Percentiles rank a stretch among this genome's conserved stretches.
phyloP scores from a whole-genome alignment of 1,139 yeast species.

The Yamadazyma mexicana region DNA sequence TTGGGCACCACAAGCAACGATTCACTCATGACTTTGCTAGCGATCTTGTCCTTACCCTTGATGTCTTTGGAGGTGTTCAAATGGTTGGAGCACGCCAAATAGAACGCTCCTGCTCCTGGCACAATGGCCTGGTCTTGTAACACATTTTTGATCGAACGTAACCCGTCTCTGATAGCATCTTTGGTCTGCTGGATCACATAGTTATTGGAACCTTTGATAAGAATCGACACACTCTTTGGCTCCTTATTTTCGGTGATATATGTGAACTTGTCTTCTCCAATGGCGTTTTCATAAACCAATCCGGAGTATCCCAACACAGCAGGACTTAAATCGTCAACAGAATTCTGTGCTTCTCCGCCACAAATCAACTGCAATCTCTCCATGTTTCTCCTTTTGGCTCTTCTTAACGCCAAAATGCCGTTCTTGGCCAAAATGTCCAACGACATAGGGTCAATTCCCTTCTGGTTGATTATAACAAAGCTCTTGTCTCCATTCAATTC shows the following conservation, averaged over 20 bases:
- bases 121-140: constrained; percentile 80
- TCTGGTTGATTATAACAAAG: constrained; percentile 95
- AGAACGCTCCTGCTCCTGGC: constrained; percentile 98
- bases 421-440: constrained; percentile 91
- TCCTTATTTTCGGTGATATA: constrained; percentile 90
- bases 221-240: constrained; percentile 88
- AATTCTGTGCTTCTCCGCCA: constrained; percentile 97
- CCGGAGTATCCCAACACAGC: constrained; percentile 89
- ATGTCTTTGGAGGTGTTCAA: constrained; percentile 56
- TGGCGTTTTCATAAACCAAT: constrained; percentile 82
- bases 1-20: constrained; percentile 90
- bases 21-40: constrained; percentile 91
- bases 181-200: constrained; percentile 89
- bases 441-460: constrained; percentile 99
- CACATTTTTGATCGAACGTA: constrained; percentile 91
- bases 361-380: constrained; percentile 94
- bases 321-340: constrained; percentile 91
- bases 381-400: constrained; percentile 99
- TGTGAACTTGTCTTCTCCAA: constrained; percentile 97
- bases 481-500: constrained; percentile 72
- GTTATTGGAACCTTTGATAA: constrained; percentile 90
- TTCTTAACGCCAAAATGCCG: constrained; percentile 88
- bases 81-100: constrained; percentile 75
- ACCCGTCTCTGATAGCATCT: constrained; percentile 96
- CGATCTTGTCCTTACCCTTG: constrained; percentile 87